phyloP scores from a whole-genome alignment of 768 basidiomycete species.

The Podaxis sp. region DNA sequence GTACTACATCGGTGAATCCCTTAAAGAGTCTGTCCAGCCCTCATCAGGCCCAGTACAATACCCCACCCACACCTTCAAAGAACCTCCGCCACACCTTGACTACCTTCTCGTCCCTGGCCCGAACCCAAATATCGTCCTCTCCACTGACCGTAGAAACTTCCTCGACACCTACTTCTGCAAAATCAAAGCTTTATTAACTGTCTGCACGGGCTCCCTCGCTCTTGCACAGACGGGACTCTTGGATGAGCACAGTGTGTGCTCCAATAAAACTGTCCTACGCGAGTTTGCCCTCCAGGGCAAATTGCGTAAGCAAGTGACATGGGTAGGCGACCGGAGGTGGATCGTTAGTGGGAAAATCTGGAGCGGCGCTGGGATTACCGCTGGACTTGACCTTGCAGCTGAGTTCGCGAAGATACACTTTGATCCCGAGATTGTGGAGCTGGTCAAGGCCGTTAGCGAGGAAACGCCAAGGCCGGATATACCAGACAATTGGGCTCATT shows the following conservation, averaged over 20 bases:
- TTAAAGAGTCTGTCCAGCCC: slow-evolving; percentile 14
- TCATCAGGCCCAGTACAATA: slow-evolving; percentile 19
- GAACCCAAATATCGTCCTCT: slow-evolving; percentile 13
- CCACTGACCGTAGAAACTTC: slow-evolving; percentile 18
- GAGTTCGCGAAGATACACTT: slow-evolving; percentile 25
- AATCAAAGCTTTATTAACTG: slow-evolving; percentile 21
- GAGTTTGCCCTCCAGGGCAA: slow-evolving; percentile 3
- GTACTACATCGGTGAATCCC: slow-evolving; percentile 23
- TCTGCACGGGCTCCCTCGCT: slow-evolving; percentile 24
- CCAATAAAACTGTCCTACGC: slow-evolving; percentile 21
- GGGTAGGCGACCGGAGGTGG: slow-evolving; percentile 27
- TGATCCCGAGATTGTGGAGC: slow-evolving; percentile 20
- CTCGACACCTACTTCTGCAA: slow-evolving; percentile 17
- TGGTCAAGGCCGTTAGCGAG: slow-evolving; percentile 20
- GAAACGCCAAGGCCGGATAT: slow-evolving; percentile 23
- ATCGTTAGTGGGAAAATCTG: slow-evolving; percentile 28
- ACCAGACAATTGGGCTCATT: slow-evolving; percentile 24
- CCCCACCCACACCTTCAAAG: slow-evolving; percentile 22
- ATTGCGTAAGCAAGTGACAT: slow-evolving; percentile 24
- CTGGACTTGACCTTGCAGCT: slow-evolving; percentile 27
- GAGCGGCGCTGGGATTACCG: slow-evolving; percentile 24
- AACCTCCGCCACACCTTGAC: slow-evolving; percentile 21
- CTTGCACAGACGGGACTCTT: slow-evolving; percentile 23
- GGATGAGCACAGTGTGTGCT: slow-evolving; percentile 22
- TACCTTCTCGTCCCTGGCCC: slow-evolving; percentile 26